phyloP scores from a whole-genome alignment of 768 basidiomycete genomes.

The Leccinum barrowsii region DNA sequence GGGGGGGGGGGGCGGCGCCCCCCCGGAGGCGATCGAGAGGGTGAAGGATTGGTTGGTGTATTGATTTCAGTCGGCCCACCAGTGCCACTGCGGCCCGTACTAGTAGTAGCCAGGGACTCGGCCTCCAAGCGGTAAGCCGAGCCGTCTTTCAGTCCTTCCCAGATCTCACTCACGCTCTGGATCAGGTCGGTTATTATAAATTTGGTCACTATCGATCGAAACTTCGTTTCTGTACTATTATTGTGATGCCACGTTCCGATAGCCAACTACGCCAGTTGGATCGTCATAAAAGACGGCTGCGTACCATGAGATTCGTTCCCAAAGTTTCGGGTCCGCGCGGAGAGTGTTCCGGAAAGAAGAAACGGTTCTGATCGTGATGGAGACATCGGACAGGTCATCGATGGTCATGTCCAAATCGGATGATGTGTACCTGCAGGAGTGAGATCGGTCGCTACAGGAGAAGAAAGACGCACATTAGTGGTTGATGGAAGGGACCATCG shows the following conservation, averaged over 20 bases:
- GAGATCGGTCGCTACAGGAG: neutral
- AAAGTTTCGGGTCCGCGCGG: neutral
- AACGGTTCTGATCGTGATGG: neutral
- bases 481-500: too few species aligned
- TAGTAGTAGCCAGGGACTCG: too few species aligned
- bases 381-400: neutral
- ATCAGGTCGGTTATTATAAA: neutral
- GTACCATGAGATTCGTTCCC: neutral
- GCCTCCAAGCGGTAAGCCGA: neutral
- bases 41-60: constrained; percentile 33
- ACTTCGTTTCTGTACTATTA: neutral
- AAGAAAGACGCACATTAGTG: neutral
- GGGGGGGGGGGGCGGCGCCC: too few species aligned
- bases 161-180: neutral
- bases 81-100: too few species aligned
- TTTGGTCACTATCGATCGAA: neutral
- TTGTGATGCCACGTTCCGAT: too few species aligned
- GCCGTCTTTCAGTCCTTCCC: neutral
- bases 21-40: constrained; percentile 19
- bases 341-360: neutral
- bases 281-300: neutral
- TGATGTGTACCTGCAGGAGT: neutral
- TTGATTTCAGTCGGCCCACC: constrained; percentile 12
- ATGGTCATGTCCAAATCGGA: neutral
- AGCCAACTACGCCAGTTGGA: neutral